Percentiles rank a stretch among this genome's conserved stretches.
phyloP scores from a whole-genome alignment of 2,329 filamentous ascomycete genomes.

The Lasiodiplodia hormozganensis region DNA sequence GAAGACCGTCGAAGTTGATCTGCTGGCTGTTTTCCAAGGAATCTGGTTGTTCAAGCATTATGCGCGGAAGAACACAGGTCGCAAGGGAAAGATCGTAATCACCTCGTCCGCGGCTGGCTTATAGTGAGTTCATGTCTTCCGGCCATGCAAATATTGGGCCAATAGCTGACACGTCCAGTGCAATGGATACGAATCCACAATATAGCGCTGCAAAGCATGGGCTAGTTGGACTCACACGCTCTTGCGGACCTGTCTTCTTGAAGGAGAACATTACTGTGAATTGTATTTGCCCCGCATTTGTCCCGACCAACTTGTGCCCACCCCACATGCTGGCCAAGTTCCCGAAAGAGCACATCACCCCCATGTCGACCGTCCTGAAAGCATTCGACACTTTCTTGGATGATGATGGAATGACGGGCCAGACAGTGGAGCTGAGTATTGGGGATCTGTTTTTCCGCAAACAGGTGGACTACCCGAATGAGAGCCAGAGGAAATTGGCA shows the following conservation, averaged over 20 bases:
- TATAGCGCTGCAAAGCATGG: conserved; percentile 47
- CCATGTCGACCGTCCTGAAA: conserved; percentile 48
- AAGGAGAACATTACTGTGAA: conserved; percentile 49
- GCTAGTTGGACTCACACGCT: conserved; percentile 45
- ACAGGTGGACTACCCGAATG: conserved; percentile 47
- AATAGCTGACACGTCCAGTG: conserved; percentile 19
- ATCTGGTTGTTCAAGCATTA: conserved; percentile 48
- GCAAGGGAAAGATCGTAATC: conserved; percentile 43
- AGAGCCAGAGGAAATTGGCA: conserved; percentile 50
- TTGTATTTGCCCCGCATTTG: conserved; percentile 50
- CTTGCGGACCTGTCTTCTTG: conserved; percentile 43
- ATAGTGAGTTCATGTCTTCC: conserved; percentile 38
- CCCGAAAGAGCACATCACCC: conserved; percentile 49
- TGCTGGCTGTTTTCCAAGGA: conserved; percentile 45
- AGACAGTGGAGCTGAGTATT: conserved; percentile 50
- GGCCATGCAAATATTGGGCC: too few relatives aligned
- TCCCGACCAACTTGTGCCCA: conserved; percentile 49
- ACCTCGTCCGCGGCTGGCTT: conserved; percentile 44
- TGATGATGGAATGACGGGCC: conserved; percentile 45
- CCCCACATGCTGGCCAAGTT: conserved; percentile 46
- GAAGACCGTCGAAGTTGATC: conserved; percentile 43
- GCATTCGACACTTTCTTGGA: conserved; percentile 48
- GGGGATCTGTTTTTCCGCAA: conserved; percentile 52
- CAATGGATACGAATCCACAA: conserved; percentile 43
- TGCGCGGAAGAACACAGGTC: conserved; percentile 32